These are phyloP conservation scores for Bertia moriformis DNA, from an alignment of 2,329 filamentous ascomycete genomes.

Conservation along the genomic window DNA sequence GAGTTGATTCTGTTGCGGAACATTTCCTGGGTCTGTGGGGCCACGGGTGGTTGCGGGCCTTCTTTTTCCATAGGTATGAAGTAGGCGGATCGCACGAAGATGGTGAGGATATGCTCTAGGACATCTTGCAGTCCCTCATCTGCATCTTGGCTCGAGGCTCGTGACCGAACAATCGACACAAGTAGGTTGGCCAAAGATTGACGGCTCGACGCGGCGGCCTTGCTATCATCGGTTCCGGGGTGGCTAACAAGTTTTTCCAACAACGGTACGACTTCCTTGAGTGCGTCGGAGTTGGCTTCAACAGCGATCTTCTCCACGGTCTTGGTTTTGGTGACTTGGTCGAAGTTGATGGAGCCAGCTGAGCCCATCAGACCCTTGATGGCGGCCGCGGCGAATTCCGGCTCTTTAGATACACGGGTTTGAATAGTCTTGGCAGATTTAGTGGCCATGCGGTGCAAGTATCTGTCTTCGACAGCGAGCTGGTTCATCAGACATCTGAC, in stretches of 20 bases:
- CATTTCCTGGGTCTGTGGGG: background rate
- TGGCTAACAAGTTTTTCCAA: conserved; percentile 3
- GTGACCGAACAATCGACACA: background rate
- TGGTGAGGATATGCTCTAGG: background rate
- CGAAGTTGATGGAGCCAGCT: conserved; percentile 30
- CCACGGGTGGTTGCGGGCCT: background rate
- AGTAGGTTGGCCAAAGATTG: background rate
- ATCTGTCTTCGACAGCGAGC: conserved; percentile 33
- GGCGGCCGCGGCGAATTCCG: background rate
- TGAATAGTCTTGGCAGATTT: conserved; percentile 31
- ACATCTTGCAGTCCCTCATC: background rate
- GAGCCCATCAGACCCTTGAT: background rate
- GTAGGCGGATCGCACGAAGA: background rate
- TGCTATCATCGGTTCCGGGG: background rate
- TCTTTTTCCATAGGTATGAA: background rate
- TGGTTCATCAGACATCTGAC: conserved; percentile 42
- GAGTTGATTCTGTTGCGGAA: background rate
- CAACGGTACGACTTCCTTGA: conserved; percentile 10
- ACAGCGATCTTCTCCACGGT: conserved; percentile 40
- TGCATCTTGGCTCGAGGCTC: background rate
- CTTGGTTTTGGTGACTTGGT: conserved; percentile 47
- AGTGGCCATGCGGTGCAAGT: conserved; percentile 39
- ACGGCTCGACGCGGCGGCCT: background rate
- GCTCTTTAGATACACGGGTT: conserved; percentile 10
- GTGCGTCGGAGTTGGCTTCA: conserved; percentile 26